Percentiles rank a stretch among this genome's conserved stretches.
phyloP scores from a whole-genome alignment of 1,284 basidiomycete species.

The Schizophyllum amplum region DNA sequence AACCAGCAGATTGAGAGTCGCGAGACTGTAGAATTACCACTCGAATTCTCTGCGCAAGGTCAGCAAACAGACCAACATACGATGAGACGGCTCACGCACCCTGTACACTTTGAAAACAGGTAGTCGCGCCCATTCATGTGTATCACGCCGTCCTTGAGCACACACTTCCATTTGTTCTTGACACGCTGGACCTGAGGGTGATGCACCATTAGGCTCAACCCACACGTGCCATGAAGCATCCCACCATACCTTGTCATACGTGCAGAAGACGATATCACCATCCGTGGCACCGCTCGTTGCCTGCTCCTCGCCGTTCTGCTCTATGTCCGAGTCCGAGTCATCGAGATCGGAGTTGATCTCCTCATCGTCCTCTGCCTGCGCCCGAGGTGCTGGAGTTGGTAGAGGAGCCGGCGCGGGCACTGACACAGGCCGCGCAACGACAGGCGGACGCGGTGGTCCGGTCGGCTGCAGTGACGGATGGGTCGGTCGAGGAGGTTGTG shows the following conservation, averaged over 20 bases:
- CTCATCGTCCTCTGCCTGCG: constrained; percentile 37
- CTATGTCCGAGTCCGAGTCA: constrained; percentile 73
- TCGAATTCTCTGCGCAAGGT: constrained; percentile 33
- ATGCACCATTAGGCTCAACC: constrained; percentile 1
- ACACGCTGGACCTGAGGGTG: constrained; percentile 80
- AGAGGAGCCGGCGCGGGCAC: not conserved
- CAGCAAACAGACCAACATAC: not conserved
- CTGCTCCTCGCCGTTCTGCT: constrained; percentile 35
- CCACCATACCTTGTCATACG: constrained; percentile 86
- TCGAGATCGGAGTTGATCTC: constrained; percentile 96
- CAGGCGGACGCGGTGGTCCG: constrained; percentile 23
- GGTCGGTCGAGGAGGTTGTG: constrained; percentile 48
- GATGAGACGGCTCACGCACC: constrained; percentile 37
- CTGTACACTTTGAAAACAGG: constrained; percentile 92
- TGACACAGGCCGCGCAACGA: constrained; percentile 9
- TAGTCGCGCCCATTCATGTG: constrained; percentile 97
- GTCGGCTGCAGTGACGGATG: constrained; percentile 27
- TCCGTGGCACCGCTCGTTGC: constrained; percentile 58
- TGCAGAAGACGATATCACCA: constrained; percentile 94
- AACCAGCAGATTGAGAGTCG: too few species aligned
- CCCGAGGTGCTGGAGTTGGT: not conserved
- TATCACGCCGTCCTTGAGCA: constrained; percentile 98
- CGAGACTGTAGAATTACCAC: constrained; percentile 26
- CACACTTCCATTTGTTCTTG: constrained; percentile 99
- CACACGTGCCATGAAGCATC: too few species aligned